phyloP scores from a whole-genome alignment of 306 rosid genomes.

The Trifolium dubium region DNA sequence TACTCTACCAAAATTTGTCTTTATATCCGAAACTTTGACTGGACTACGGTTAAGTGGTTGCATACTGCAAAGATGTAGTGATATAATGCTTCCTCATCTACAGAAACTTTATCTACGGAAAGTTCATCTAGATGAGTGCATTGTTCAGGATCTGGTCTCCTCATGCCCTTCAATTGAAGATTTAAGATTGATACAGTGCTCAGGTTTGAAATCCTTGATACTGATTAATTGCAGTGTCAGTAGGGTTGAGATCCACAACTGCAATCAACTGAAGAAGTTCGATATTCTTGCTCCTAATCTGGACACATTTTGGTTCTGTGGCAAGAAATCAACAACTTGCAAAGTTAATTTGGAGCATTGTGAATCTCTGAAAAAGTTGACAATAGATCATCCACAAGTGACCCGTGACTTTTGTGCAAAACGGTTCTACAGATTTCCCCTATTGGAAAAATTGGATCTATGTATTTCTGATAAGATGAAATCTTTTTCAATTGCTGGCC shows the following conservation, averaged over 20 bases:
- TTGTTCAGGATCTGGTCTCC: constrained; percentile 43
- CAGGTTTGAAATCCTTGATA: constrained; percentile 44
- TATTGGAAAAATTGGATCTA: constrained; percentile 53
- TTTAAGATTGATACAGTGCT: constrained; percentile 58
- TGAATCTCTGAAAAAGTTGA: constrained; percentile 56
- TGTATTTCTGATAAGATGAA: constrained; percentile 22
- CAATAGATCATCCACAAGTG: constrained; percentile 55
- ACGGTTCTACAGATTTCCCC: constrained; percentile 33
- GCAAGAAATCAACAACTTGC: constrained; percentile 44
- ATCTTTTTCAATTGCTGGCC: constrained; percentile 30
- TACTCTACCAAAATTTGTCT: constrained; percentile 35
- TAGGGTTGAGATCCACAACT: constrained; percentile 52
- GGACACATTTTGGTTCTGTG: constrained; percentile 63
- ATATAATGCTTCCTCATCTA: constrained; percentile 43
- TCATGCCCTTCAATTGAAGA: constrained; percentile 54
- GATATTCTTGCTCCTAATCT: constrained; percentile 53
- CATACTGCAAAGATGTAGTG: constrained; percentile 6
- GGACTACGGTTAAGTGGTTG: constrained; percentile 49
- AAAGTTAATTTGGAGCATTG: constrained; percentile 52
- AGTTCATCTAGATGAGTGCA: constrained; percentile 4
- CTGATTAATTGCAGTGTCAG: constrained; percentile 36
- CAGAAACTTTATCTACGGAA: constrained; percentile 49
- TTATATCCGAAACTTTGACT: constrained; percentile 34
- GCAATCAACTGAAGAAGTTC: constrained; percentile 42
- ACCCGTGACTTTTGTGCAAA: constrained; percentile 44